Base-by-base conservation (phyloP, 768 basidiomycete genomes). In the Gautieria morchelliformis region DNA sequence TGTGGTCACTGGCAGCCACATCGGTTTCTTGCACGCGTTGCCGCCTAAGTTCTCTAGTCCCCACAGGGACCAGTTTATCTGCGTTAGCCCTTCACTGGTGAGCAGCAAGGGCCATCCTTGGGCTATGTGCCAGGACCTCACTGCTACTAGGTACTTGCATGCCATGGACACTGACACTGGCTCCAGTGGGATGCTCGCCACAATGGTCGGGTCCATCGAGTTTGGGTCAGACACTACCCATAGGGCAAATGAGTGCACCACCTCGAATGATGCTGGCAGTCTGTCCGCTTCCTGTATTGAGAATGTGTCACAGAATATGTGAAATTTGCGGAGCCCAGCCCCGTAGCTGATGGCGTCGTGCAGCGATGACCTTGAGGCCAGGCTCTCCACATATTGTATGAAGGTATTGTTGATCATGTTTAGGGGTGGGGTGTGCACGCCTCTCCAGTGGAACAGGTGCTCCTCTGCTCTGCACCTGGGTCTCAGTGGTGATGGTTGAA, bases 191-290 rank as follows among this genome's bases (percentile, higher is more conserved):
- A 27, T 27, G 27, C 27, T 27, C 5, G 27, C n/a, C n/a, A n/a
- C n/a, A n/a, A n/a, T n/a, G n/a, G n/a, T n/a, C n/a, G n/a, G n/a
- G n/a, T n/a, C n/a, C n/a, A 27, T 2, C 5, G 27, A 27, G 2
- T 27, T 27, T 2, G 68, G 71, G 41, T 73, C 72, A 0, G 73
- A 59, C 0, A 57, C 66, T 5, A 70, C 69, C 72, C 71, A 75
- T 0, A 73, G 50, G 0, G 64, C 64, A 50, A 75, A 74, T 15
- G 69, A 72, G 55, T 74, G 66, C 0, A 73, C n/a, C n/a, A n/a
- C n/a, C n/a, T n/a, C 60, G 1, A 72, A 35, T 3, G 66, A 65
- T 0, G 70, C 69, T 11, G 64, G 69, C 0, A 72, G 61, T 2
- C 67, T 56, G 2, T 55, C 42, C 0, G 11, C 5, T 58, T 72